Base-by-base conservation (phyloP, 352 stramenopile species). In the Hyaloperonospora arabidopsidis region DNA sequence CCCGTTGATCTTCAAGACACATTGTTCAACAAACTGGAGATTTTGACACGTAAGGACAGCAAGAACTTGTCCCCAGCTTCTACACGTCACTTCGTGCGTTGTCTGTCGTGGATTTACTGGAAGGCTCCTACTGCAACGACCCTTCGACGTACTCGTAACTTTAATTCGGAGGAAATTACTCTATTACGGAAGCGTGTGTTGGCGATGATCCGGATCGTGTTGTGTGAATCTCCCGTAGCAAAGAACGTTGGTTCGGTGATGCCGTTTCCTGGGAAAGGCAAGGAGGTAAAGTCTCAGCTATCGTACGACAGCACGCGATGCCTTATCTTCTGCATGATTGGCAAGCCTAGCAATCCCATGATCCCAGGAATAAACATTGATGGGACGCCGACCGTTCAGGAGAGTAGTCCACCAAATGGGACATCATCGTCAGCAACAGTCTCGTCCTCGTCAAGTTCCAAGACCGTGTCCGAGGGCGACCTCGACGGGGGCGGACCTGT, bases 261-360 rank as follows among this genome's bases (percentile, higher is more conserved):
- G 53, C 49, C 68, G 12, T 72, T 75, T 34, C 66, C 76, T 10
- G 50, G 55, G 14, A 87, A 87, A 36, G 73, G 67, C 5, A 80
- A 83, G 23, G 76, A 87, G 39, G 61, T 76, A 3, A 84, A 88
- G 59, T 83, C 77, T 19, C 79, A 88, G 58, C 45, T 93, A 8
- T 93, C 82, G 14, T 93, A 87, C 35, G 82, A 90, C 55, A 87
- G 75, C 49, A 89, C 80, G n/a, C 70, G 78, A 1, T 80, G 79
- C 21, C 62, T 93, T 25, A 88, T 93, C 18, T 93, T 89, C 51
- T 87, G 82, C 53, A 93, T 93, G 82, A 87, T 93, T 47, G 79
- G 82, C 6, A 93, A 93, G 43, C 72, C 79, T 28, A 87, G 79
- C 28, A 84, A 86, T 23, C 74, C 76, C 13, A 86, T 84, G 72